Conservation (phyloP, 352 stramenopile genomes). For the Pythium sp. region DNA sequence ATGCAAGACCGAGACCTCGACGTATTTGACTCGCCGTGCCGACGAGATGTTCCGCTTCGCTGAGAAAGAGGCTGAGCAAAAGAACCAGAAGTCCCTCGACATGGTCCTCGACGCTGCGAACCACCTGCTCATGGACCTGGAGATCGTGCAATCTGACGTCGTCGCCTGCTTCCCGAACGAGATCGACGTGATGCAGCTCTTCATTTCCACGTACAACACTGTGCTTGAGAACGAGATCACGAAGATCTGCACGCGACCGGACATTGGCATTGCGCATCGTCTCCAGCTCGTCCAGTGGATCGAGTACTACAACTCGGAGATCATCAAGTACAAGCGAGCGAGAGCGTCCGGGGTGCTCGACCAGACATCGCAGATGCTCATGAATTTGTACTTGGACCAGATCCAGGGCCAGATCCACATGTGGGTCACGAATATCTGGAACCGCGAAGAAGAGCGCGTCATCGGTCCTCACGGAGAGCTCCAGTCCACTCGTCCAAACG, state of each 20-base stretch:
- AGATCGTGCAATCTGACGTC: conserved; percentile 76
- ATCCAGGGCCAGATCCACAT: conserved; percentile 78
- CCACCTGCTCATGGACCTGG: conserved; percentile 74
- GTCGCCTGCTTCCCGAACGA: conserved; percentile 65
- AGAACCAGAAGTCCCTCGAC: conserved; percentile 61
- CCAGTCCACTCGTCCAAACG: conserved; percentile 75
- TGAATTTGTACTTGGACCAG: conserved; percentile 70
- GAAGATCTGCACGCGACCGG: conserved; percentile 48
- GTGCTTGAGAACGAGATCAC: conserved; percentile 69
- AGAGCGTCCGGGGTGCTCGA: conserved; percentile 66
- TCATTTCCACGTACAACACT: conserved; percentile 73
- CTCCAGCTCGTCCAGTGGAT: conserved; percentile 87
- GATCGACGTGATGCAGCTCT: conserved; percentile 81
- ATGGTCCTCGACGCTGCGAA: conserved; percentile 62
- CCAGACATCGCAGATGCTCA: conserved; percentile 65
- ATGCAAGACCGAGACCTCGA: conserved; percentile 64
- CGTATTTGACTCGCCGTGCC: conserved; percentile 45
- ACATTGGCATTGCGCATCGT: conserved; percentile 69
- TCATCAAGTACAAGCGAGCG: conserved; percentile 81
- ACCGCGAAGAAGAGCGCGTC: conserved; percentile 68
- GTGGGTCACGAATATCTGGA: conserved; percentile 87
- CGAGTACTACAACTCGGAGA: conserved; percentile 86
- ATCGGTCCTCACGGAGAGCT: conserved; percentile 58
- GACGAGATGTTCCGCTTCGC: conserved; percentile 65
- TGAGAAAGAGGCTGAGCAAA: conserved; percentile 43